Evolutionary conservation across 2,329 filamentous ascomycete species (phyloP), one percentile per base, ranked within the genome.

Genomic region (Talaromyces verruculosus): DNA sequence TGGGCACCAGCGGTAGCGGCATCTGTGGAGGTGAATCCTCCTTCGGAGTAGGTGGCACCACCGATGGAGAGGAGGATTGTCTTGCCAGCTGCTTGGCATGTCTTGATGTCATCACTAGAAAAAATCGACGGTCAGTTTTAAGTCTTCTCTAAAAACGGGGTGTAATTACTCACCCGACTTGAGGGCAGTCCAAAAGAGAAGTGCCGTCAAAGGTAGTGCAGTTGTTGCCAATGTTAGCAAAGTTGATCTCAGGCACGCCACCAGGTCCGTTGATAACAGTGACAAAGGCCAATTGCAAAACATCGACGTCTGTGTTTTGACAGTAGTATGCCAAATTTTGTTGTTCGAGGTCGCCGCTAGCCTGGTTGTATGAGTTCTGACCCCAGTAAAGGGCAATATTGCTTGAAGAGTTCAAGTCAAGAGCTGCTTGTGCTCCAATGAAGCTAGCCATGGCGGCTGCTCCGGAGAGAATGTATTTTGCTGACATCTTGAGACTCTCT

Each of bases 31-130:
- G 76, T 72, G 79, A 91, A 91, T 30, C 89, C 89, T 37, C 87
- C 88, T 74, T 91, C 88, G 19, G 81, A 86, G 75, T 91, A 91
- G 0, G 88, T 89, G 2, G 87, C 87, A 37, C 91, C 90, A 19
- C 89, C 90, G 53, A 93, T 82, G 2, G 90, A 92, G 10, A 93
- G 82, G 53, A 91, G 74, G 69, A 93, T 88, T 1, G 89, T 91
- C 78, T 92, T 93, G 68, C 85, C 85, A 67, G 87, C 77, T 15
- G 77, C 70, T 75, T 93, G 90, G 77, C 90, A 93, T 10, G 82
- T 77, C 19, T 74, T 74, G 69, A 86, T 85, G 63, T 85, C 82
- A 49, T 76, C 72, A 41, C 78, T 82, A 68, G 8, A 17, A 47
- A 33, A 33, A 17, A 65, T 58, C 72, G 61, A 73, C 68, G 57